Evolutionary conservation across 2,329 filamentous ascomycete species (phyloP).

Genomic region (Pseudogymnoascus sp.): DNA sequence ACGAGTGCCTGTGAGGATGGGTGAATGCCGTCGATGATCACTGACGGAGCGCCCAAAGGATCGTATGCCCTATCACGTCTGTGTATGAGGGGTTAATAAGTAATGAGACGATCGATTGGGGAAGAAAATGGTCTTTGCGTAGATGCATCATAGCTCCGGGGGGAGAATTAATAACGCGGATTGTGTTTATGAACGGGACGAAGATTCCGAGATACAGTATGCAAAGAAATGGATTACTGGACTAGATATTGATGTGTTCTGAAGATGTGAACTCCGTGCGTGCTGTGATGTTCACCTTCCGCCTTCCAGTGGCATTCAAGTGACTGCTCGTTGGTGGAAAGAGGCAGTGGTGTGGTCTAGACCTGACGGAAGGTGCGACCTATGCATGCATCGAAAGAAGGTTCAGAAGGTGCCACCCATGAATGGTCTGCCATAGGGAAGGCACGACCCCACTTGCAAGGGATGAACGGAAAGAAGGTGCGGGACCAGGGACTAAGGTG

Average conservation of each 20-base stretch:
- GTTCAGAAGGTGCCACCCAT: background rate
- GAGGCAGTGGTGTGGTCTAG: background rate
- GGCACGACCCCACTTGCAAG: background rate
- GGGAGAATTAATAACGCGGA: background rate
- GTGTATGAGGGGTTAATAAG: slow-evolving; percentile 3
- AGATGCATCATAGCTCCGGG: background rate
- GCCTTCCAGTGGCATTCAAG: background rate
- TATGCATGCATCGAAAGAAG: background rate
- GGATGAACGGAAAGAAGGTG: background rate
- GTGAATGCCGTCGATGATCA: slow-evolving; percentile 6
- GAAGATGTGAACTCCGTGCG: background rate
- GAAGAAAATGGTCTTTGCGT: background rate
- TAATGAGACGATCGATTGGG: background rate
- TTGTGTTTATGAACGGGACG: background rate
- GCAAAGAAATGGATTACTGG: slow-evolving; percentile 5
- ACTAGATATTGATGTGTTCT: background rate
- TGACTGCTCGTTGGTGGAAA: background rate
- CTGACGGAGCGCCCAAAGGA: background rate
- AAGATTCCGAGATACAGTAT: slow-evolving; percentile 4
- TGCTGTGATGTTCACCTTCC: background rate
- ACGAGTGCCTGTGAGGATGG: background rate
- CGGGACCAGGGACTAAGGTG: background rate
- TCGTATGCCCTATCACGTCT: background rate
- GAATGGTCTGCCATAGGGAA: background rate
- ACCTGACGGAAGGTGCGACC: background rate